Evolutionary conservation across 345 rosid species (phyloP), one percentile per base, ranked within the genome.

Genomic region (Geranium rotundifolium): DNA sequence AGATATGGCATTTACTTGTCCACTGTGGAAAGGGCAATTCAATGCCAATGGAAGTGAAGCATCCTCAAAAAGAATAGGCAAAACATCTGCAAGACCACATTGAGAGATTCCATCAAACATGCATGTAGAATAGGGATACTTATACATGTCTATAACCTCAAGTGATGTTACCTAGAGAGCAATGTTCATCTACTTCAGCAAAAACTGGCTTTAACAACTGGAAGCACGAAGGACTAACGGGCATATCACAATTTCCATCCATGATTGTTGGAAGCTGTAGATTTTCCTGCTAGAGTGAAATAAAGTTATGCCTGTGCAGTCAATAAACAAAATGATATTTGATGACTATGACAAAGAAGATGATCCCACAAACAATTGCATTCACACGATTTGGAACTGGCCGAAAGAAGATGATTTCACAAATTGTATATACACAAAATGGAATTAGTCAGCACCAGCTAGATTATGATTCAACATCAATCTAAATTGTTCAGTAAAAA

Each of bases 11-110:
- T 68, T 23, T 34, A 84, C 90, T 50, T 70, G 61, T n/a, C 81
- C 64, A 72, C 67, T 69, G 56, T 77, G 77, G 55, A 81, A 61
- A 19, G 66, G n/a, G 69, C 71, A 58, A 63, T 85, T 76, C 20
- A 84, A 78, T 68, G 63, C 73, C 39, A 63, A 63, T 5, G 89
- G 79, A 64, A 63, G 72, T 7, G 88, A 59, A 68, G 72, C 65
- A 20, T 85, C 89, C 50, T 85, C 82, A 17, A 76, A 63, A 55
- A 81, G 71, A 34, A 83, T 70, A 29, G 95, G 90, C 65, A 79
- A 71, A 57, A 82, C 79, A 79, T 82, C 95, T 88, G 78, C 70
- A 64, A 61, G 18, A 8, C 20, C 65, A 73, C 34, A 18, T 58
- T 15, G 64, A 17, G 49, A 58, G 49, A 72, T 60, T 59, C n/a